Base-by-base conservation (phyloP, 164 flowering plant species). In the Vitis riparia region DNA sequence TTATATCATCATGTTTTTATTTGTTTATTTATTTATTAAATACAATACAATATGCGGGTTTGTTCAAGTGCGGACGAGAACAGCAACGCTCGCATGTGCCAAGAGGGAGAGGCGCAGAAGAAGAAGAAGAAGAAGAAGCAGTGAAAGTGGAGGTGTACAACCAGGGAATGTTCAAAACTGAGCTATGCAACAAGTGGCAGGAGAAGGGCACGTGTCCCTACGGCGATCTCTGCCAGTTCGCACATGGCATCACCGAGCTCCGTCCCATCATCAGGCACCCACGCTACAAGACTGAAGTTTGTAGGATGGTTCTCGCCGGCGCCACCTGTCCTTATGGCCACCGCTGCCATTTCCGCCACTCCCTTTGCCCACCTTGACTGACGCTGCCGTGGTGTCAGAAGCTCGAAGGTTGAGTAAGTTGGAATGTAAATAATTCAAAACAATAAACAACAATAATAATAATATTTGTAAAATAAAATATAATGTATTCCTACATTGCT, bases 101-200 rank as follows among this genome's bases (percentile, higher is more conserved):
- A 12, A 62, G 67, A 11, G 60, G 52, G 52, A 56, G 19, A 37
- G 7, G 44, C 44, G 30, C 16, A n/a, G 56, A 62, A 67, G 27
- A 23, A 2, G 27, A 75, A 53, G 27, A 75, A 53, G 68, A 68
- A 17, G 69, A 67, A 51, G 68, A 70, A 60, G 66, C 67, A 15
- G 0, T 69, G 67, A 77, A 74, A 11, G 11, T 77, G 63, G 79
- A 80, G 63, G 84, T 72, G 58, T 80, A 59, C 75, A 75, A 68
- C 17, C 84, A 78, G 32, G 84, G 84, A 30, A 80, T 75, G 81
- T 55, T 53, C 71, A 80, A 80, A 68, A 80, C 84, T n/a, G 84
- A 80, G 75, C 81, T 80, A 16, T 80, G 84, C 79, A 80, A 80
- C 75, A 80, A 80, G 27, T 80, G 84, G 84, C 77, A 80, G 66